phyloP scores from a whole-genome alignment of 2,329 filamentous ascomycete genomes.

The Stylonectria norvegica region DNA sequence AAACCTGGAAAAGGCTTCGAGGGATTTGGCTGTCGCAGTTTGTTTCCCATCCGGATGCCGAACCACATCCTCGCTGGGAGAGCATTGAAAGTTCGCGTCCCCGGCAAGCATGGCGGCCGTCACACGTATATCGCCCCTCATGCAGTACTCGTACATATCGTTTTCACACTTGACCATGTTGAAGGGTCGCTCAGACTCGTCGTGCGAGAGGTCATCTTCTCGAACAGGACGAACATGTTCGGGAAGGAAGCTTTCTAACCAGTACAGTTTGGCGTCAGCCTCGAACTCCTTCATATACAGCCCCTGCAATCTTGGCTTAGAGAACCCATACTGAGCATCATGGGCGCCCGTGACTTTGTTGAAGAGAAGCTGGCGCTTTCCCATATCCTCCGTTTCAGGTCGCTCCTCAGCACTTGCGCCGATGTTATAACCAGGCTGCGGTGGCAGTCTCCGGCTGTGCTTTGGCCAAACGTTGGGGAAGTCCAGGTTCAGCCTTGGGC shows the following conservation, averaged over 20 bases:
- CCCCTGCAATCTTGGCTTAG: slow-evolving; percentile 5
- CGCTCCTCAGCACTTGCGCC: neutral
- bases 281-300: slow-evolving; percentile 13
- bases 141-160: slow-evolving; percentile 33
- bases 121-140: slow-evolving; percentile 20
- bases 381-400: slow-evolving; percentile 4
- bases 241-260: too few relatives aligned
- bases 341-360: slow-evolving; percentile 12
- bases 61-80: neutral
- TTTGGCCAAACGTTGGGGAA: slow-evolving; percentile 19
- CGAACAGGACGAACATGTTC: neutral
- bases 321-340: slow-evolving; percentile 26
- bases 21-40: slow-evolving; percentile 10
- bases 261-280: slow-evolving; percentile 10
- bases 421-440: slow-evolving; percentile 13
- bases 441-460: slow-evolving; percentile 28
- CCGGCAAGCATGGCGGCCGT: slow-evolving; percentile 13
- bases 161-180: slow-evolving; percentile 38
- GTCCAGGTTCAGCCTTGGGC: slow-evolving; percentile 23
- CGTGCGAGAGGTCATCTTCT: neutral
- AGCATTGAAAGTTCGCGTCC: slow-evolving; percentile 4
- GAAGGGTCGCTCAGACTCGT: slow-evolving; percentile 7
- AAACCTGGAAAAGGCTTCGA: slow-evolving; percentile 31
- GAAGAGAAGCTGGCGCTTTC: slow-evolving; percentile 15
- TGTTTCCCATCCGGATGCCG: neutral